Conservation (phyloP, 257 asterid species). For the Plectranthus barbatus region DNA sequence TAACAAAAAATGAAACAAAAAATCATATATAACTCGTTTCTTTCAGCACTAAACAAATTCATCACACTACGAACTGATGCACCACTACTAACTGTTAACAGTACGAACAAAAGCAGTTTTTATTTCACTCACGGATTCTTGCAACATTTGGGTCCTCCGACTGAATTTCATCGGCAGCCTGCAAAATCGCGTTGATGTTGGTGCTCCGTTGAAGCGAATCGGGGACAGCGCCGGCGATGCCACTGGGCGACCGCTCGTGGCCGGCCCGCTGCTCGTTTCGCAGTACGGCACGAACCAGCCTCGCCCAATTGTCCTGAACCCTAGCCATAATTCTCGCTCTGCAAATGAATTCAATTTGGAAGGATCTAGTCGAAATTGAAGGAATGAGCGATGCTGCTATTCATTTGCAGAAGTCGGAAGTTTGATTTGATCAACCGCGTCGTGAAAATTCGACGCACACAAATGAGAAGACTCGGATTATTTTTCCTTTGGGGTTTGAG, state of each 20-base stretch:
- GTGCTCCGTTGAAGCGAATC: constrained; percentile 85
- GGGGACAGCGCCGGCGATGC: constrained; percentile 91
- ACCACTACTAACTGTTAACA: neutral
- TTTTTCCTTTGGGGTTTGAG: neutral
- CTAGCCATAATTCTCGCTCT: constrained; percentile 43
- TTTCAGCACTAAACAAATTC: neutral
- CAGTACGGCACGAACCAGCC: constrained; percentile 72
- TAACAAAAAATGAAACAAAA: neutral
- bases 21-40: neutral
- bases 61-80: neutral
- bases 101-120: neutral
- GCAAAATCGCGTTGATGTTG: constrained; percentile 68
- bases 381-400: constrained; percentile 1
- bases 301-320: constrained; percentile 70
- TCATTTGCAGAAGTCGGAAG: constrained; percentile 10
- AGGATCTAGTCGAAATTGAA: constrained; percentile 18
- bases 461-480: constrained; percentile 9
- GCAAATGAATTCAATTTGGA: neutral
- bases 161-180: constrained; percentile 94
- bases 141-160: constrained; percentile 84
- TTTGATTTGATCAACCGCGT: constrained; percentile 20
- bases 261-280: constrained; percentile 60
- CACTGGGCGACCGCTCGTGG: constrained; percentile 64
- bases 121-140: constrained; percentile 58
- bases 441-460: constrained; percentile 27